Evolutionary conservation across 345 rosid species (phyloP).

Genomic region (Arabidopsis suecica): DNA sequence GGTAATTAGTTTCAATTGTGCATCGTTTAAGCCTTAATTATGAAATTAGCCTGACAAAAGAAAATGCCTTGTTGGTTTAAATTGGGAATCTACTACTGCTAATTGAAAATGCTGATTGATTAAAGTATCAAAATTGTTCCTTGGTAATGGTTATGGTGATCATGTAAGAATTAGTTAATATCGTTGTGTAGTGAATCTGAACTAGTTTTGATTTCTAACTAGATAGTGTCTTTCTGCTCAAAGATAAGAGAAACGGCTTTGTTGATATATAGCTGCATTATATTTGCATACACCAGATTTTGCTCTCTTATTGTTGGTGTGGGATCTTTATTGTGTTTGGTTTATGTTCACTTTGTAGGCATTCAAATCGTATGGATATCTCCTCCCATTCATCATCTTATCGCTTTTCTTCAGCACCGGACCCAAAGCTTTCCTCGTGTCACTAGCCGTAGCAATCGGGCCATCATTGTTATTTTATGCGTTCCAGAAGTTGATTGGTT

Average conservation of each 20-base stretch:
- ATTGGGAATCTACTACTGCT: constrained; percentile 7
- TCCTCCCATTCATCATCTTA: constrained; percentile 45
- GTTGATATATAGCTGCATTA: not conserved
- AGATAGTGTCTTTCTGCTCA: constrained; percentile 16
- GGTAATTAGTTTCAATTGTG: constrained; percentile 26
- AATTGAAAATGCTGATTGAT: not conserved
- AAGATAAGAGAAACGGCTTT: not conserved
- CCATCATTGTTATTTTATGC: constrained; percentile 40
- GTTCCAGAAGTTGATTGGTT: constrained; percentile 44
- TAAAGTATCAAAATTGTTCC: not conserved
- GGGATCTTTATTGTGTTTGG: constrained; percentile 19
- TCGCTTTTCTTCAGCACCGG: constrained; percentile 45
- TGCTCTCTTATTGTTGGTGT: constrained; percentile 7
- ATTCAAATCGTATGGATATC: constrained; percentile 45
- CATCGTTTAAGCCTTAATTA: not conserved
- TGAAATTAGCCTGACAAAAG: constrained; percentile 11
- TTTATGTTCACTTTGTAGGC: constrained; percentile 31
- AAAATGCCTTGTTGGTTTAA: not conserved
- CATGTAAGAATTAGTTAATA: too few species aligned
- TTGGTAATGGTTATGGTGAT: constrained; percentile 21
- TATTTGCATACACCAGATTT: not conserved
- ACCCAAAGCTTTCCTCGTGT: constrained; percentile 45
- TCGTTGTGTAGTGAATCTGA: not conserved
- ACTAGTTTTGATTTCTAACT: constrained; percentile 15
- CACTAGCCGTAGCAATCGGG: constrained; percentile 37